Evolutionary conservation across 2,329 filamentous ascomycete species (phyloP).

Genomic region (Ascochyta koolunga): DNA sequence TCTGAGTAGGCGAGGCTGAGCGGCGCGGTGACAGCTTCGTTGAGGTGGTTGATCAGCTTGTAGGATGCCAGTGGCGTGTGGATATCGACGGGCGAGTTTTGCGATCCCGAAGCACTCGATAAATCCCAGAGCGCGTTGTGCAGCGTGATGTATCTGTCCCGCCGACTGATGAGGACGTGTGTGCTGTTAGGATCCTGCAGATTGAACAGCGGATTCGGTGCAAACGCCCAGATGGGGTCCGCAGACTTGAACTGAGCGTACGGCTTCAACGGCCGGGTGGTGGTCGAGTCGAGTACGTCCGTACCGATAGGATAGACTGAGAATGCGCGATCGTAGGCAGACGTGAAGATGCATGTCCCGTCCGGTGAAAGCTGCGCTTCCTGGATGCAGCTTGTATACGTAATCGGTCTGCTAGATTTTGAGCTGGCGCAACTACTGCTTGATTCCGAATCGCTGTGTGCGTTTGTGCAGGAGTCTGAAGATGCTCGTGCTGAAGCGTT

Average conservation of each 20-base stretch:
- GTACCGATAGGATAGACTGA: slow-evolving; percentile 52
- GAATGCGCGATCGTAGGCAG: slow-evolving; percentile 60
- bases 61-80: slow-evolving; percentile 55
- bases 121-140: slow-evolving; percentile 59
- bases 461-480: not conserved
- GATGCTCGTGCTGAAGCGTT: slow-evolving; percentile 4
- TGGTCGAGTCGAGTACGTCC: slow-evolving; percentile 12
- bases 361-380: slow-evolving; percentile 53
- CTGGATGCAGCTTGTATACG: slow-evolving; percentile 33
- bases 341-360: slow-evolving; percentile 63
- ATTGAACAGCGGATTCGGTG: slow-evolving; percentile 61
- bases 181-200: slow-evolving; percentile 58
- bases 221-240: slow-evolving; percentile 60
- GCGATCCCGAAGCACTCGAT: not conserved
- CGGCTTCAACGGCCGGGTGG: slow-evolving; percentile 44
- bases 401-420: not conserved
- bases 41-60: slow-evolving; percentile 60
- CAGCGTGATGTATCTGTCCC: slow-evolving; percentile 63
- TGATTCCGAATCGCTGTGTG: not conserved
- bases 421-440: not conserved
- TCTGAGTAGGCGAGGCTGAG: slow-evolving; percentile 61
- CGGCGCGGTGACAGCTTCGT: slow-evolving; percentile 62
- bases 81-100: slow-evolving; percentile 27
- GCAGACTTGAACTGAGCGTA: slow-evolving; percentile 55
- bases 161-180: slow-evolving; percentile 58